Percentiles rank a stretch among this genome's conserved stretches.
Conservation (phyloP, 192 early-diverging fungal species). For the Entomortierella beljakovae region DNA sequence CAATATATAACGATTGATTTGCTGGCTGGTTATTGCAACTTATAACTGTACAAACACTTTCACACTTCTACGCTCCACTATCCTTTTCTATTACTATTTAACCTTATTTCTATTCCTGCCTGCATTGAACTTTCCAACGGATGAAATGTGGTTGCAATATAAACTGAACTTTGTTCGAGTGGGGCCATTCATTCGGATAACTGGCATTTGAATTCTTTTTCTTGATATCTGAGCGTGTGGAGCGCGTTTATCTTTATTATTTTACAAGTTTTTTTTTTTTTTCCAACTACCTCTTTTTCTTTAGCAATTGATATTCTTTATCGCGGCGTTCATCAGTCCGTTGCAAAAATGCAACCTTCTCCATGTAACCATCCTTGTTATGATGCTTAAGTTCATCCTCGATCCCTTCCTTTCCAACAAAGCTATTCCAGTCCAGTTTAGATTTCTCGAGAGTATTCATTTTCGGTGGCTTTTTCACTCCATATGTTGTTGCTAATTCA, state of each 20-base stretch:
- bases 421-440: slow-evolving; percentile 75
- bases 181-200: too few relatives aligned
- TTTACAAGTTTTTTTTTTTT: slow-evolving; percentile 2
- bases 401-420: slow-evolving; percentile 72
- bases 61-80: too few relatives aligned
- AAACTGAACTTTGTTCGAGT: too few relatives aligned
- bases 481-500: slow-evolving; percentile 42
- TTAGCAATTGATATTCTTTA: slow-evolving; percentile 56
- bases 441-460: slow-evolving; percentile 78
- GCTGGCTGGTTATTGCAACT: too few relatives aligned
- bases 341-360: slow-evolving; percentile 76
- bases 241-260: background rate
- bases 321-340: slow-evolving; percentile 71
- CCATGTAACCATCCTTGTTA: slow-evolving; percentile 80
- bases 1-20: too few relatives aligned
- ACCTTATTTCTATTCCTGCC: too few relatives aligned
- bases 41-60: too few relatives aligned
- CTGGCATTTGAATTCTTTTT: background rate
- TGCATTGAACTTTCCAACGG: too few relatives aligned
- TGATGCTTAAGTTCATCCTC: slow-evolving; percentile 70
- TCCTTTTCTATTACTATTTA: too few relatives aligned
- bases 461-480: slow-evolving; percentile 66
- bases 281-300: slow-evolving; percentile 21
- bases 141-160: too few relatives aligned
- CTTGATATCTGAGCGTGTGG: too few relatives aligned